Conservation (phyloP, 1,284 basidiomycete species). For the Heimioporus punctisporus region DNA sequence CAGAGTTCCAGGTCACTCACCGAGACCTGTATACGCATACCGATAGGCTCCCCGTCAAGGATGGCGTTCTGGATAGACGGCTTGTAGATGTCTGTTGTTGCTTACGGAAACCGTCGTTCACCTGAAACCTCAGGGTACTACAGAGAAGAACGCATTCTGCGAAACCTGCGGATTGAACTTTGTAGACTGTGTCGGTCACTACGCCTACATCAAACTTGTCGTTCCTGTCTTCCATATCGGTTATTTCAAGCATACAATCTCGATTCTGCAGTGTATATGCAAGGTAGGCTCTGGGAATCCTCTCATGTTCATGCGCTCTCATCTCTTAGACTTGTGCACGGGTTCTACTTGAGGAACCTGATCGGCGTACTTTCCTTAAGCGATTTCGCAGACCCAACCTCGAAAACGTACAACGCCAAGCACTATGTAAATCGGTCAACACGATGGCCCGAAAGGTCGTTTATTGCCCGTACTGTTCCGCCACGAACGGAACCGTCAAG, state of each 20-base stretch:
- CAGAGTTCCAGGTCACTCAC: slow-evolving; percentile 94
- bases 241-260: slow-evolving; percentile 96
- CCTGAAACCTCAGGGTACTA: slow-evolving; percentile 75
- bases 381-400: slow-evolving; percentile 90
- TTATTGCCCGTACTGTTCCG: slow-evolving; percentile 93
- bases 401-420: slow-evolving; percentile 93
- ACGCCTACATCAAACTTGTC: slow-evolving; percentile 96
- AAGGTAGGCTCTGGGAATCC: slow-evolving; percentile 58
- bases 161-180: slow-evolving; percentile 95
- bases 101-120: slow-evolving; percentile 1
- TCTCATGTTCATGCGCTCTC: neutral
- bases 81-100: slow-evolving; percentile 56
- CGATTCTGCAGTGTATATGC: slow-evolving; percentile 95
- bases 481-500: slow-evolving; percentile 96
- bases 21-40: slow-evolving; percentile 86
- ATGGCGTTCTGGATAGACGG: slow-evolving; percentile 90
- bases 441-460: slow-evolving; percentile 88
- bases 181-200: slow-evolving; percentile 97
- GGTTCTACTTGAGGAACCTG: slow-evolving; percentile 90
- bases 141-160: slow-evolving; percentile 92
- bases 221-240: slow-evolving; percentile 99
- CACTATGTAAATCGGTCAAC: slow-evolving; percentile 90
- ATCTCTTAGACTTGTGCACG: slow-evolving; percentile 84
- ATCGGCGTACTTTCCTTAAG: slow-evolving; percentile 84
- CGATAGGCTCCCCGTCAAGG: slow-evolving; percentile 83